A percentile compares a stretch with the other conserved stretches of the same genome.
Evolutionary conservation across 495 filamentous ascomycete genomes (phyloP).

Genomic region (Penicillium cosmopolitanum): DNA sequence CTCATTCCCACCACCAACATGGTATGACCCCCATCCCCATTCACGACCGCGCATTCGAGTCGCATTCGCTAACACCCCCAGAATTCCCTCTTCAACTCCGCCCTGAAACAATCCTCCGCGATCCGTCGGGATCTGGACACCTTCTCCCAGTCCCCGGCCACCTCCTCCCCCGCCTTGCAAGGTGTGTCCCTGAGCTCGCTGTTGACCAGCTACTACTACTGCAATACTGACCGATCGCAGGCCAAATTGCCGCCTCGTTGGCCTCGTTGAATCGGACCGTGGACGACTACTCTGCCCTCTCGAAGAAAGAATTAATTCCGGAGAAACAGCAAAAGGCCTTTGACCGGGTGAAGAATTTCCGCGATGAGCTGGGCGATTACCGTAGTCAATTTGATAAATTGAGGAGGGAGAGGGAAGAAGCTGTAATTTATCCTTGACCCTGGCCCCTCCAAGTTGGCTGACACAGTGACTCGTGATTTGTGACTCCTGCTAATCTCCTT

Average conservation of each 20-base stretch:
- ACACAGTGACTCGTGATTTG: too few relatives aligned
- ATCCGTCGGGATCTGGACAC: slow-evolving; percentile 82
- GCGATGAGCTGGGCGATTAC: slow-evolving; percentile 77
- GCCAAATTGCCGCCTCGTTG: slow-evolving; percentile 83
- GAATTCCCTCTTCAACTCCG: slow-evolving; percentile 96
- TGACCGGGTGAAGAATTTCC: slow-evolving; percentile 85
- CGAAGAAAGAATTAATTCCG: slow-evolving; percentile 83
- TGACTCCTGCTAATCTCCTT: too few relatives aligned
- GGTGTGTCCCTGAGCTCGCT: slow-evolving; percentile 37
- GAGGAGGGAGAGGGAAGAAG: slow-evolving; percentile 74
- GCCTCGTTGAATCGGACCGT: slow-evolving; percentile 88
- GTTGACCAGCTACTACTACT: neutral
- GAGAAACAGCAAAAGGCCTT: slow-evolving; percentile 89
- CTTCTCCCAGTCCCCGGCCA: slow-evolving; percentile 65
- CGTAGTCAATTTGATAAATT: slow-evolving; percentile 74
- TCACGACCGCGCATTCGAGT: neutral
- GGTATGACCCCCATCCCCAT: slow-evolving; percentile 14
- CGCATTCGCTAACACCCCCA: slow-evolving; percentile 22
- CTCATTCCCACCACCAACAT: slow-evolving; percentile 17
- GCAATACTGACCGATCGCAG: slow-evolving; percentile 41
- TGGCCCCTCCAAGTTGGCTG: too few relatives aligned
- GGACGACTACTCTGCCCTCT: slow-evolving; percentile 86
- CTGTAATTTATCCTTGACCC: slow-evolving; percentile 43
- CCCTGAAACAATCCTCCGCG: slow-evolving; percentile 87
- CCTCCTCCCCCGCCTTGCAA: slow-evolving; percentile 67